Conservation (phyloP, 2,329 filamentous ascomycete species). For the Verticillium longisporum region DNA sequence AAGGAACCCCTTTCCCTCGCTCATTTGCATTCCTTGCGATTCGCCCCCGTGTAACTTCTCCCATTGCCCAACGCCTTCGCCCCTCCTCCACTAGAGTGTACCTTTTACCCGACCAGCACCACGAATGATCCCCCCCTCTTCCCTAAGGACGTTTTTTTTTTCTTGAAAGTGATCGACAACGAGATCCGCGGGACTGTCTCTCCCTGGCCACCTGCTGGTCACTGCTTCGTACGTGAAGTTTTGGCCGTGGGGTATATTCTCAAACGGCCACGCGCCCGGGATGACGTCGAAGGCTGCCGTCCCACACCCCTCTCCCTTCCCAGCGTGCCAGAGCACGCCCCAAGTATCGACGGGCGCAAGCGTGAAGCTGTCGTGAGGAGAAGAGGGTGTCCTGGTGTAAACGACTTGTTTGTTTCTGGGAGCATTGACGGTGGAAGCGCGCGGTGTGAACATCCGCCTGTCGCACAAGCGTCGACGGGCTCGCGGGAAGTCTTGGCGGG, state of each 20-base stretch:
- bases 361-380: background rate
- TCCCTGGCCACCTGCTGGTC: background rate
- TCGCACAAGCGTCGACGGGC: background rate
- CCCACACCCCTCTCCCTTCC: background rate
- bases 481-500: background rate
- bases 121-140: background rate
- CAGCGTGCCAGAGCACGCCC: background rate
- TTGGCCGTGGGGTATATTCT: background rate
- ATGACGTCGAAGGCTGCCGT: background rate
- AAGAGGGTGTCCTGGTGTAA: background rate
- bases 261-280: constrained; percentile 1
- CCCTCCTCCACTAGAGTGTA: background rate
- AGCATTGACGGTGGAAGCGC: background rate
- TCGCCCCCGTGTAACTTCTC: background rate
- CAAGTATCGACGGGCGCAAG: background rate
- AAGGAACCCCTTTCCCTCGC: background rate
- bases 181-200: background rate
- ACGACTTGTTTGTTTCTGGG: background rate
- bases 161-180: background rate
- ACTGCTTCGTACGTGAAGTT: background rate
- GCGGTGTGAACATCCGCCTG: background rate
- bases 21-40: background rate
- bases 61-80: background rate
- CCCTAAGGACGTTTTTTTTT: too few species aligned
- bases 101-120: background rate